phyloP scores from a whole-genome alignment of 2,329 filamentous ascomycete species.

The Tolypocladium guangdongense region DNA sequence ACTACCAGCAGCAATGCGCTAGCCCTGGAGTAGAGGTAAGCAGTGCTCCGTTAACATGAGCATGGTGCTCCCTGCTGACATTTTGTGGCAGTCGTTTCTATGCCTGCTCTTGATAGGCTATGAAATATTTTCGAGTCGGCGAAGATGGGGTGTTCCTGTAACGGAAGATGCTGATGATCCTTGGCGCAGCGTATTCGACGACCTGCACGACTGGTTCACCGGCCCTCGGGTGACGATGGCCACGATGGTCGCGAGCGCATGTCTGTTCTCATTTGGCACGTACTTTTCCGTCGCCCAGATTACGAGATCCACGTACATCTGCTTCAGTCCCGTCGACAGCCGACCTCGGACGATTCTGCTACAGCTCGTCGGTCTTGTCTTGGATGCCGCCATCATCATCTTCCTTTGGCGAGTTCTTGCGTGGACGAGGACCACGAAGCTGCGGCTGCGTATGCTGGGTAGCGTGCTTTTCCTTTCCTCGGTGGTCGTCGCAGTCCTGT shows the following conservation, averaged over 20 bases:
- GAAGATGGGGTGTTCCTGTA: constrained; percentile 17
- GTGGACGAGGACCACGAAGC: constrained; percentile 37
- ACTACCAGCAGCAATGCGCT: constrained; percentile 38
- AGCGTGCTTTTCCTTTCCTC: constrained; percentile 30
- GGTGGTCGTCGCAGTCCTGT: constrained; percentile 24
- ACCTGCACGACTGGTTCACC: constrained; percentile 34
- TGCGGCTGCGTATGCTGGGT: constrained; percentile 33
- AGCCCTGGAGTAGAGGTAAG: constrained; percentile 36
- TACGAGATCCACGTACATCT: constrained; percentile 39
- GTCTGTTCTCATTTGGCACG: constrained; percentile 31
- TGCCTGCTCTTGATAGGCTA: constrained; percentile 32
- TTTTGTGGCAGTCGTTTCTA: constrained; percentile 30
- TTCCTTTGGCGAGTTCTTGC: constrained; percentile 39
- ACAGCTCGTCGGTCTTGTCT: constrained; percentile 31
- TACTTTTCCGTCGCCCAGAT: constrained; percentile 28
- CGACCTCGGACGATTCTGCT: constrained; percentile 23
- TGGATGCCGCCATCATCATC: constrained; percentile 36
- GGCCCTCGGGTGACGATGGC: constrained; percentile 26
- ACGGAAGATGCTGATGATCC: constrained; percentile 32
- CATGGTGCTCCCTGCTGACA: neutral
- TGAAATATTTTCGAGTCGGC: constrained; percentile 28
- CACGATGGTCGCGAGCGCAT: constrained; percentile 22
- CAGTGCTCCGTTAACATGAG: neutral
- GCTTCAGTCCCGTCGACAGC: constrained; percentile 31
- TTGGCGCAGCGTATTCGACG: constrained; percentile 36